Base-by-base conservation (phyloP, 345 rosid species). In the Acer saccharum region DNA sequence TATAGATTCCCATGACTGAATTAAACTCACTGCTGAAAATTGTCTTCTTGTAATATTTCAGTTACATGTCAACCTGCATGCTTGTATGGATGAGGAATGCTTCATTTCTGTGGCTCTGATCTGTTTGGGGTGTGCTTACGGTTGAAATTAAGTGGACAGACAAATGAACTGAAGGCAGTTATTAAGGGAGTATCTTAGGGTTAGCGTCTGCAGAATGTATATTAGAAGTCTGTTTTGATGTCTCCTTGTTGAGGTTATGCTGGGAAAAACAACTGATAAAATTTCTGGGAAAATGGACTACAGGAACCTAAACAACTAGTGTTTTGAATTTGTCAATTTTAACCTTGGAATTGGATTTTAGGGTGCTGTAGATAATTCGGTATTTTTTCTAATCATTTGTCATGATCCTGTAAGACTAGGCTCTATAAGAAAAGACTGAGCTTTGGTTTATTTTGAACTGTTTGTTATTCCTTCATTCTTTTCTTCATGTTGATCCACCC, bases 21-120 rank as follows among this genome's bases (percentile, higher is more conserved):
- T 62, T 12, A 25, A 43, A 20, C 1, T 14, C 21, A 39, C 71
- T 66, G 44, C 44, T 68, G 43, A 57, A 68, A 50, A 27, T 50
- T 23, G 52, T 27, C 46, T 63, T 65, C 48, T 65, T 63, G 46
- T 52, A 67, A 1, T 20, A 3, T 54, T 65, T 54, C 60, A 16
- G 18, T 55, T 35, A 10, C 41, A 1, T 39, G 57, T 67, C 35
- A 21, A 57, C 39, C 2, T 3, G 54, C 20, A 61, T 69, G 14
- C 55, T 20, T 55, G 66, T 39, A 21, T 27, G 5, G 18, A 50
- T 35, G 14, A 16, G 16, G 25, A 25, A 17, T 11, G 48, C 16
- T 73, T 12, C 6, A 25, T 18, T 44, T 62, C 25, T 23, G 10
- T 58, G 27, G 63, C 25, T 5, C 98, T 65, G 97, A 93, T 48